phyloP scores from a whole-genome alignment of 148 eudicot species.

The Fagopyrum esculentum region DNA sequence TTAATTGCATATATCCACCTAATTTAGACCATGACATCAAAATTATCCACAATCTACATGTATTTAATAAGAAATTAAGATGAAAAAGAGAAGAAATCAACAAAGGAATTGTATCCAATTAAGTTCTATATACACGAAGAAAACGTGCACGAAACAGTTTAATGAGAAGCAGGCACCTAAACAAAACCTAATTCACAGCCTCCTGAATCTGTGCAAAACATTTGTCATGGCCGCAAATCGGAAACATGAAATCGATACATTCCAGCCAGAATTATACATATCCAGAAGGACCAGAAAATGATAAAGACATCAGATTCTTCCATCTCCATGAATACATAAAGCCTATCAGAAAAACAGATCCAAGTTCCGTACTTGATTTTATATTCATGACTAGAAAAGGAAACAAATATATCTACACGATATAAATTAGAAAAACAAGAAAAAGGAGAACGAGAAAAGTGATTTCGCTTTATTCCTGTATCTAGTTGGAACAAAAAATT shows the following conservation, averaged over 20 bases:
- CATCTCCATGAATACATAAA: neutral
- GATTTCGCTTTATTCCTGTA: neutral
- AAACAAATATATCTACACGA: neutral
- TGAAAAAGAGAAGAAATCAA: neutral
- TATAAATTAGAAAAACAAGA: neutral
- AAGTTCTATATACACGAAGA: neutral
- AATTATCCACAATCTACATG: neutral
- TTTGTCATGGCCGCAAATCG: neutral
- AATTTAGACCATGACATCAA: neutral
- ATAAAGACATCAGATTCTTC: neutral
- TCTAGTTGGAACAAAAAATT: neutral
- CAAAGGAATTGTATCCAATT: neutral
- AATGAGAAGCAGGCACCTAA: conserved; percentile 8
- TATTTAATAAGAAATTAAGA: neutral
- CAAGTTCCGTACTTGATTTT: neutral
- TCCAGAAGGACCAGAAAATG: neutral
- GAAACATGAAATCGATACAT: neutral
- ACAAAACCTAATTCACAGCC: neutral
- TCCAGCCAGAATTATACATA: neutral
- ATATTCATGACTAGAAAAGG: neutral
- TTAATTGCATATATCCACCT: neutral
- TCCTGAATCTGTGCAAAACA: neutral
- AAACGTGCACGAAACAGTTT: neutral
- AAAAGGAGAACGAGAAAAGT: neutral
- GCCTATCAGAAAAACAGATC: neutral